Base-by-base conservation (phyloP, 208 protist genomes). In the Vickermania spadyakhi region DNA sequence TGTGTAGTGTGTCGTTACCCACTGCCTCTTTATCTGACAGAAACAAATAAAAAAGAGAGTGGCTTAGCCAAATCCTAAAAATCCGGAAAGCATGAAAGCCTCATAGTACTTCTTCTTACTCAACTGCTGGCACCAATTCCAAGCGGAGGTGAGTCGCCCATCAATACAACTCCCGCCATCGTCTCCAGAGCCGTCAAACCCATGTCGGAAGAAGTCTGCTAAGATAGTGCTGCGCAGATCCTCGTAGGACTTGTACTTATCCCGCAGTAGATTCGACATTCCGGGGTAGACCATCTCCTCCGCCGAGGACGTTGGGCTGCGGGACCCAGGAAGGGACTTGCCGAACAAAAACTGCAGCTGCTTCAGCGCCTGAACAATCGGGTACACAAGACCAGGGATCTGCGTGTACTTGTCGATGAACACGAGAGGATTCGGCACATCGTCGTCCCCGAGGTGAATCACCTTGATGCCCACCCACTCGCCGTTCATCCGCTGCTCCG, bases 331-430 rank as follows among this genome's bases (percentile, higher is more conserved):
- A 26, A 68, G 60, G 42, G 63, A 53, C 52, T 72, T 74, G 5
- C 77, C 65, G 42, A 86, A 92, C 26, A 97, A 74, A 54, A 75
- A 68, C 27, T 78, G 61, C 53, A 95, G 72, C 1, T 60, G 62
- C 13, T 79, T 54, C 2, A 98, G 68, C 0, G 73, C 81, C 30
- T 92, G 81, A 21, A 97, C 77, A 26, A 99, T 88, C 2, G 96
- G 96, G 50, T 89, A 83, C 3, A 98, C 77, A 29, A 98, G 94
- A 36, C 89, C 81, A 2, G 95, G 88, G 23, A 97, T 89, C 36
- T 97, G 90, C 21, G 96, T 98, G 77, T 99, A 99, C 69, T 99
- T 99, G 62, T 99, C 97, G 60, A 99, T 98, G 73, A 99, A 99
- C 27, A 98, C 91, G 0, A 99, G 75, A 3, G 97, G 93, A 57